These are phyloP conservation scores for Pestalotiopsis sp. DNA, from an alignment of 2,329 filamentous ascomycete species.

Conservation along the genomic window DNA sequence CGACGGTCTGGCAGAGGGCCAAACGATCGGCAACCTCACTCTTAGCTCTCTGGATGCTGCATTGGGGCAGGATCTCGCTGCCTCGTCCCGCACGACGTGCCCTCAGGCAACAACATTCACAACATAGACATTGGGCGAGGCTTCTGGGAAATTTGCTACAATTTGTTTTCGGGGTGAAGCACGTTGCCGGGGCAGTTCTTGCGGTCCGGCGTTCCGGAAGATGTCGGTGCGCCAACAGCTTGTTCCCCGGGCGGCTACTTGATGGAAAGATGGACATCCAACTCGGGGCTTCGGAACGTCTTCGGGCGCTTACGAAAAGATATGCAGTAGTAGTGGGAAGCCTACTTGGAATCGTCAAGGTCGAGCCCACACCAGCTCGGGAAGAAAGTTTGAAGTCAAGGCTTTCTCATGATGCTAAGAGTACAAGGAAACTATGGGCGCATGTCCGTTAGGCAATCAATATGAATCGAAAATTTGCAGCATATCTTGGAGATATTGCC, in stretches of 20 bases:
- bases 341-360: background rate
- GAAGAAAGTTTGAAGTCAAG: background rate
- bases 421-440: background rate
- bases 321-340: background rate
- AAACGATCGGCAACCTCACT: background rate
- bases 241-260: background rate
- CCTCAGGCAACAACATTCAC: background rate
- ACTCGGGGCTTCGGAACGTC: background rate
- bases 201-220: background rate
- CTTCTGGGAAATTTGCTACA: background rate
- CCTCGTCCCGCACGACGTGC: background rate
- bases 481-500: background rate
- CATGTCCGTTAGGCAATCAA: background rate
- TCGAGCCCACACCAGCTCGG: background rate
- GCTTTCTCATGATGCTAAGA: background rate
- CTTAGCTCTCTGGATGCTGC: background rate
- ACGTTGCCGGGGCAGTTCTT: background rate
- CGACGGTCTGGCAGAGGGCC: background rate
- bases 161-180: background rate
- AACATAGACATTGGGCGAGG: background rate
- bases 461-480: background rate
- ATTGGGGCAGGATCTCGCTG: background rate
- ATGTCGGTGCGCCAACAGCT: background rate
- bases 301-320: background rate
- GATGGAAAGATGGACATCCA: background rate